These are phyloP conservation scores for Camellia oleifera DNA, from an alignment of 179 eudicot genomes.

Conservation along the genomic window DNA sequence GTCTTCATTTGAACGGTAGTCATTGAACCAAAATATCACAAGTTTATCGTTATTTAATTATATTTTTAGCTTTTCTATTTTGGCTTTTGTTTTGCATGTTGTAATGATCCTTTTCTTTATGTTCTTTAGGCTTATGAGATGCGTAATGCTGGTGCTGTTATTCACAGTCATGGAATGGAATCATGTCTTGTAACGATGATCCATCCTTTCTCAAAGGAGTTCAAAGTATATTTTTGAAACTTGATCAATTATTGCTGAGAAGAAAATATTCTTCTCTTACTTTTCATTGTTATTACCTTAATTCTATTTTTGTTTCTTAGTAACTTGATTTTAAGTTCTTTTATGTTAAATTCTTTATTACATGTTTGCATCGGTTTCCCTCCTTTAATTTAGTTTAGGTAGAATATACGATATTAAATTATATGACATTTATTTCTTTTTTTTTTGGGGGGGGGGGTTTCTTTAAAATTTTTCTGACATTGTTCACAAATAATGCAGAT, in stretches of 20 bases:
- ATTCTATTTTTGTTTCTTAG: neutral
- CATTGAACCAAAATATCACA: neutral
- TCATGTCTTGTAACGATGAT: constrained; percentile 83
- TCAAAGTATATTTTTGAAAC: constrained; percentile 43
- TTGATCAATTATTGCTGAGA: neutral
- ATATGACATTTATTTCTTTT: neutral
- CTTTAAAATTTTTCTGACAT: neutral
- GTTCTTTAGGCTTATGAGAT: constrained; percentile 60
- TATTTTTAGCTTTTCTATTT: neutral
- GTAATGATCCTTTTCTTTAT: neutral
- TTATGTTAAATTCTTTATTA: neutral
- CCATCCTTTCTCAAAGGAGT: constrained; percentile 74
- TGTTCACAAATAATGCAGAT: constrained; percentile 38
- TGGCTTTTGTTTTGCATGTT: neutral
- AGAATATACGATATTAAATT: neutral
- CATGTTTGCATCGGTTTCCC: neutral
- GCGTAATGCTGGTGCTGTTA: constrained; percentile 88
- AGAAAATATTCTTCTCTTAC: neutral
- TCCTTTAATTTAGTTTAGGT: neutral
- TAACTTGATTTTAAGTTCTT: neutral
- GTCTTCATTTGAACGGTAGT: neutral
- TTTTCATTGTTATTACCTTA: neutral
- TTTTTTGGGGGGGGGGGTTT: neutral
- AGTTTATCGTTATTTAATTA: neutral
- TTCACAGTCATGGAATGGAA: constrained; percentile 94